phyloP scores from a whole-genome alignment of 2,329 filamentous ascomycete species.

The Colletotrichum caudatum region DNA sequence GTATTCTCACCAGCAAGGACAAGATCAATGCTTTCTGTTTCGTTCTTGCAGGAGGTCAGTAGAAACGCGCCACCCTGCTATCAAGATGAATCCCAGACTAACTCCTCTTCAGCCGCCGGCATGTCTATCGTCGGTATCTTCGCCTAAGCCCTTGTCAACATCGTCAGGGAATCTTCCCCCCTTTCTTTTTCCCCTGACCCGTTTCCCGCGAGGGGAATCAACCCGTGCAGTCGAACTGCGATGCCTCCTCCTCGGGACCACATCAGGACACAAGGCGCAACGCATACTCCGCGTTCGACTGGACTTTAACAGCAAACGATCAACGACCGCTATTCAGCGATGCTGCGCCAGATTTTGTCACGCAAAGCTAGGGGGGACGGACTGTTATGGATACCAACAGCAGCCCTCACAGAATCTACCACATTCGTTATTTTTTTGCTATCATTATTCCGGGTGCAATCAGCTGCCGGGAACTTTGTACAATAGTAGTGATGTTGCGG shows the following conservation, averaged over 20 bases:
- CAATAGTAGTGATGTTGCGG: slow-evolving; percentile 37
- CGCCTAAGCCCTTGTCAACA: slow-evolving; percentile 49
- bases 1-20: slow-evolving; percentile 62
- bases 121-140: slow-evolving; percentile 63
- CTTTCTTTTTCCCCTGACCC: neutral
- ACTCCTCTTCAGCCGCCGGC: slow-evolving; percentile 51
- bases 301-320: slow-evolving; percentile 34
- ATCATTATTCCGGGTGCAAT: neutral
- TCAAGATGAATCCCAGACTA: neutral
- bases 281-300: neutral
- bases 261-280: neutral
- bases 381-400: slow-evolving; percentile 17
- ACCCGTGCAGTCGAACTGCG: neutral
- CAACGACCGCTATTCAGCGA: slow-evolving; percentile 22
- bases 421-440: slow-evolving; percentile 37
- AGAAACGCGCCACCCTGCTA: neutral
- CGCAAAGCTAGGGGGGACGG: slow-evolving; percentile 8
- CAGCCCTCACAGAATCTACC: slow-evolving; percentile 36
- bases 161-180: neutral
- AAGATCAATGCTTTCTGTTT: slow-evolving; percentile 66
- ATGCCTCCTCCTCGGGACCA: neutral
- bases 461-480: slow-evolving; percentile 12
- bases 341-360: slow-evolving; percentile 33
- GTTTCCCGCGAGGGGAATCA: slow-evolving; percentile 11
- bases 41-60: slow-evolving; percentile 64